Evolutionary conservation across 805 yeast species (phyloP).

Genomic region (Candida multigemmis): DNA sequence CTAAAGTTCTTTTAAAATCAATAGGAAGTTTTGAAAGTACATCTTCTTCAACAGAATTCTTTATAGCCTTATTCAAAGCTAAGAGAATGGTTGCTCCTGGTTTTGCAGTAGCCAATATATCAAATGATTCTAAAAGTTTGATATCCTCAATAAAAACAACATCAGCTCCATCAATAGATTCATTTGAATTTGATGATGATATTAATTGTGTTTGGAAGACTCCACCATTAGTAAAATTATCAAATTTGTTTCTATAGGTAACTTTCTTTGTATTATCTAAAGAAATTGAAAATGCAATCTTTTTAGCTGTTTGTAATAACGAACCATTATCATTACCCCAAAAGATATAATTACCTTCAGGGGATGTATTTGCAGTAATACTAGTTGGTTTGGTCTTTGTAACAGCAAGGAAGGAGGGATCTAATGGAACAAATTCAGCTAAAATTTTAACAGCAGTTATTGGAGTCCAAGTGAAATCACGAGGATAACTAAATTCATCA

Average conservation of each 20-base stretch:
- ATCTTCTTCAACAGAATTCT: conserved; percentile 35
- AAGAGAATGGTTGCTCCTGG: conserved; percentile 49
- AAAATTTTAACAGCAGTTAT: conserved; percentile 42
- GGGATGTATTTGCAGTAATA: conserved; percentile 31
- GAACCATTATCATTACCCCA: conserved; percentile 64
- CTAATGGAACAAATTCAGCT: conserved; percentile 28
- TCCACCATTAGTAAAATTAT: conserved; percentile 70
- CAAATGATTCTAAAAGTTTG: conserved; percentile 45
- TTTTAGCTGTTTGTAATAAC: conserved; percentile 47
- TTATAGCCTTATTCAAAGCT: conserved; percentile 23
- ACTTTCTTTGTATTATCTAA: conserved; percentile 46
- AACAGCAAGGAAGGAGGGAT: conserved; percentile 12
- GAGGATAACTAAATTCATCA: conserved; percentile 43
- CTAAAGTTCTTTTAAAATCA: conserved; percentile 42
- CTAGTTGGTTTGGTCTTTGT: conserved; percentile 7
- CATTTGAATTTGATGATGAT: conserved; percentile 10
- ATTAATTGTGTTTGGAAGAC: conserved; percentile 59
- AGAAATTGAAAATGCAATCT: conserved; percentile 61
- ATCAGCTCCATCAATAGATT: conserved; percentile 47
- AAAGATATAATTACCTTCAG: conserved; percentile 39
- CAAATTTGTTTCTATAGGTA: conserved; percentile 55
- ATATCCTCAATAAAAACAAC: conserved; percentile 55
- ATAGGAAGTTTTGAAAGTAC: conserved; percentile 45
- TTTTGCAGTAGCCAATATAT: conserved; percentile 53
- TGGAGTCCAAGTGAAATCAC: conserved; percentile 49